phyloP scores from a whole-genome alignment of 108 stramenopile species.

The Schizochytrium sp. region DNA sequence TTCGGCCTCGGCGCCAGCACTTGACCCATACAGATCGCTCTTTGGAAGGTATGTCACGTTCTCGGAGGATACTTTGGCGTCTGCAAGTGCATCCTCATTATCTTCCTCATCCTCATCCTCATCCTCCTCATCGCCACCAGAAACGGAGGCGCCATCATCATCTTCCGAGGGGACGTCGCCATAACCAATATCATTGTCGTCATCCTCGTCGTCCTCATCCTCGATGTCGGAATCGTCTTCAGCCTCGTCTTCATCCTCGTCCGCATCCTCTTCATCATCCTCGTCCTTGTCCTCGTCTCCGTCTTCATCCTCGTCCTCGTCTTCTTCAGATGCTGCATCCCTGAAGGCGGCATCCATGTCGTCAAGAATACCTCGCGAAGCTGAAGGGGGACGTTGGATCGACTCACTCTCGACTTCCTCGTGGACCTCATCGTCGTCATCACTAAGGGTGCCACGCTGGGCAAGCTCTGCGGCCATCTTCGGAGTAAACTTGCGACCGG shows the following conservation, averaged over 20 bases:
- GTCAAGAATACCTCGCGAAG: neutral
- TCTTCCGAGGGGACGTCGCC: neutral
- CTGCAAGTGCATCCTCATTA: neutral
- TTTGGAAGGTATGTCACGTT: neutral
- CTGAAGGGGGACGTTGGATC: neutral
- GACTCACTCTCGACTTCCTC: conserved; percentile 61
- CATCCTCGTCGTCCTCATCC: neutral
- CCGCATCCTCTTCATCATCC: neutral
- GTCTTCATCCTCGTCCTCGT: neutral
- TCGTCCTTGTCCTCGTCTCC: neutral
- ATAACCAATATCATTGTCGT: neutral
- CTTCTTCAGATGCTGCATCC: neutral
- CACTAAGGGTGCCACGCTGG: conserved; percentile 55
- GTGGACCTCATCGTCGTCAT: conserved; percentile 60
- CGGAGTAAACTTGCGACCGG: conserved; percentile 44
- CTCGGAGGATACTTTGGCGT: neutral
- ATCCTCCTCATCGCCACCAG: neutral
- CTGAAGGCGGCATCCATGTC: neutral
- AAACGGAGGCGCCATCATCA: neutral
- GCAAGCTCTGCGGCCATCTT: conserved; percentile 17
- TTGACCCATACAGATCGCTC: neutral
- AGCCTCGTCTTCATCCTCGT: neutral
- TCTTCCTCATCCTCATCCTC: neutral
- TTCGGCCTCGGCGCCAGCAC: neutral
- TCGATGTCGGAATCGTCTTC: neutral